Conservation (phyloP, 371 early-diverging fungal species). For the Coemansia sp. region DNA sequence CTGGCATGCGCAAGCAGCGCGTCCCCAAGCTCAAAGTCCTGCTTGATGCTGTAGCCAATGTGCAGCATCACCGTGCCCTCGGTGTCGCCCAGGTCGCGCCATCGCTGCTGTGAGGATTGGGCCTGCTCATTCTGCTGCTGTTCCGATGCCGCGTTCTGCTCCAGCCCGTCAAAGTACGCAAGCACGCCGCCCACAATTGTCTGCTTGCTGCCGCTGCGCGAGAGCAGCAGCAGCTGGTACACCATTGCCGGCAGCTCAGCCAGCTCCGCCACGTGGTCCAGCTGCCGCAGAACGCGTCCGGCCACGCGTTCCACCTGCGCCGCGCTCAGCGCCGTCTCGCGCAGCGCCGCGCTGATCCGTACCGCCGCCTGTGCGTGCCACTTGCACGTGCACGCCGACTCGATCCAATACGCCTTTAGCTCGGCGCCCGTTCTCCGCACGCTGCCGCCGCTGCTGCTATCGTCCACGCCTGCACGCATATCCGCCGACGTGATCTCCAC, state of each 20-base stretch:
- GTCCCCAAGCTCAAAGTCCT: constrained; percentile 48
- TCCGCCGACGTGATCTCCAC: constrained; percentile 32
- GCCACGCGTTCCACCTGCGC: constrained; percentile 18
- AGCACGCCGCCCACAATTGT: constrained; percentile 35
- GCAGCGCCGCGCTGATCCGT: constrained; percentile 31
- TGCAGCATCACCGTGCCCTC: constrained; percentile 52
- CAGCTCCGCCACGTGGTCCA: constrained; percentile 16
- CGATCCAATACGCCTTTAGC: constrained; percentile 46
- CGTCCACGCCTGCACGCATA: neutral
- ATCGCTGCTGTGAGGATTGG: neutral
- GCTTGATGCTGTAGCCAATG: constrained; percentile 46
- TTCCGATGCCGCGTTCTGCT: constrained; percentile 1
- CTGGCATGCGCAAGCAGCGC: constrained; percentile 34
- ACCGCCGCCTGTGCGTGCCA: constrained; percentile 41
- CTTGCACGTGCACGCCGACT: constrained; percentile 37
- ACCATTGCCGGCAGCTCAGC: constrained; percentile 48
- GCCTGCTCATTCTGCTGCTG: too few species aligned
- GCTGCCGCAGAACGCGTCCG: constrained; percentile 35
- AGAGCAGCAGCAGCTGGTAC: constrained; percentile 46
- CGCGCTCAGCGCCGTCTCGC: constrained; percentile 28
- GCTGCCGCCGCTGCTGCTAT: neutral
- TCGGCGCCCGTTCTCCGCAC: constrained; percentile 32
- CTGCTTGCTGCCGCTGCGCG: constrained; percentile 35
- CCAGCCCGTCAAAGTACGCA: constrained; percentile 42
- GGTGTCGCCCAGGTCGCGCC: constrained; percentile 37